Evolutionary conservation across 768 basidiomycete genomes (phyloP), one percentile per base, ranked within the genome.

Genomic region (Lactarius deliciosus): DNA sequence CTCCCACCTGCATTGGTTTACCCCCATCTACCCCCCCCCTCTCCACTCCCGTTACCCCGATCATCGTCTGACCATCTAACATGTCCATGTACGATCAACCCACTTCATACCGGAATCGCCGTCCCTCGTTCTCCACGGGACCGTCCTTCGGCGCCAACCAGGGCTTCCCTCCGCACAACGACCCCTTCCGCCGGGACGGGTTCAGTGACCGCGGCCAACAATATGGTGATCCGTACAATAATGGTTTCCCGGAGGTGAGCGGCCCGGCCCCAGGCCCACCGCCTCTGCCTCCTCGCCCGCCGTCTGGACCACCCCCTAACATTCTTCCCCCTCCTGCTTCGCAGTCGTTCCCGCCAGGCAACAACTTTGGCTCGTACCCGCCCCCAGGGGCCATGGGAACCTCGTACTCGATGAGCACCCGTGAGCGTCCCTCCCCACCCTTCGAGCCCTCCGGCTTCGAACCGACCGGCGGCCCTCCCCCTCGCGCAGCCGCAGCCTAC

Each of bases 221-320:
- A 20, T 63, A 34, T 38, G 38, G 59, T 53, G 57, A 69, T 40
- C 22, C 57, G 20, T 60, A 64, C 40, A 62, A 45, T 40, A 41
- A 3, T 47, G 32, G 57, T 54, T 60, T 20, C 36, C 40, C 55
- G 60, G 69, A 70, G 69, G 69, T 70, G 67, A 70, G 69, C 69
- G 68, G 66, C 34, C 63, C 62, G 40, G 28, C 57, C 38, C 2
- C 18, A 15, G 20, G 55, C 40, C 57, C 61, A 53, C 68, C 68
- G 16, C 64, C 63, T 38, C 36, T 38, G 10, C 36, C 32, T 2
- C 13, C 53, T 1, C 22, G 22, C 16, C 3, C 10, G 8, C n/a
- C 30, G 53, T 18, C 40, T 34, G 64, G 60, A 45, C 41, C 40
- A 1, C 3, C 22, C 18, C 57, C 57, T 68, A 56, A 70, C 60